Evolutionary conservation across 306 rosid genomes (phyloP).

Genomic region (Casuarina cunninghamiana): DNA sequence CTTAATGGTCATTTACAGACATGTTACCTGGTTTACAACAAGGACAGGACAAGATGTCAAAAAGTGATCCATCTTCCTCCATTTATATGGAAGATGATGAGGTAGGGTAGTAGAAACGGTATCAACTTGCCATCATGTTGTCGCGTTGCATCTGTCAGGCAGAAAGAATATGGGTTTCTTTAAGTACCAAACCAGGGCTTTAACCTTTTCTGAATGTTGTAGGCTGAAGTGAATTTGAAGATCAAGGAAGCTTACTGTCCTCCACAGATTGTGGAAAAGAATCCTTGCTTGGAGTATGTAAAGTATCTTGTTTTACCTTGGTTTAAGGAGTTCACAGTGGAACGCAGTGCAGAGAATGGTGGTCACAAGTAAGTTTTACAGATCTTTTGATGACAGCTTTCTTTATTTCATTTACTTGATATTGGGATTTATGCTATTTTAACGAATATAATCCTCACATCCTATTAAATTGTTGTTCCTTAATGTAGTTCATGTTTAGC

Average conservation of each 20-base stretch:
- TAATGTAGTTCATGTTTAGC: not conserved
- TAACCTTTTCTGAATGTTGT: constrained; percentile 23
- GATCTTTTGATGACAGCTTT: not conserved
- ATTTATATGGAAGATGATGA: constrained; percentile 94
- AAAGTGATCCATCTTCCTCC: constrained; percentile 78
- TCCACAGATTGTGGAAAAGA: constrained; percentile 65
- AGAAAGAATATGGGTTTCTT: not conserved
- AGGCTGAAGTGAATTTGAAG: constrained; percentile 86
- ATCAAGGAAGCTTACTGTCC: constrained; percentile 88
- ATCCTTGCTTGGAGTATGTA: constrained; percentile 85
- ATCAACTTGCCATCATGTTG: constrained; percentile 12
- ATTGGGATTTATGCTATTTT: not conserved
- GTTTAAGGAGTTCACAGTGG: constrained; percentile 73
- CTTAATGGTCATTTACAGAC: constrained; percentile 49
- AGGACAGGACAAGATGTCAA: constrained; percentile 93
- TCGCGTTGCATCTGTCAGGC: constrained; percentile 5
- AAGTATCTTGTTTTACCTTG: constrained; percentile 69
- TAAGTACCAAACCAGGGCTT: not conserved
- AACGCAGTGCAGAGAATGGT: constrained; percentile 66
- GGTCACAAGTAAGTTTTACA: constrained; percentile 65
- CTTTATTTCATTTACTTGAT: not conserved
- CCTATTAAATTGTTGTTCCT: constrained; percentile 4
- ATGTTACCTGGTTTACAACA: constrained; percentile 85
- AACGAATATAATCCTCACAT: not conserved
- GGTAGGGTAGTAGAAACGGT: constrained; percentile 42